phyloP scores from a whole-genome alignment of 2,329 filamentous ascomycete genomes.

The Fusarium clavum region DNA sequence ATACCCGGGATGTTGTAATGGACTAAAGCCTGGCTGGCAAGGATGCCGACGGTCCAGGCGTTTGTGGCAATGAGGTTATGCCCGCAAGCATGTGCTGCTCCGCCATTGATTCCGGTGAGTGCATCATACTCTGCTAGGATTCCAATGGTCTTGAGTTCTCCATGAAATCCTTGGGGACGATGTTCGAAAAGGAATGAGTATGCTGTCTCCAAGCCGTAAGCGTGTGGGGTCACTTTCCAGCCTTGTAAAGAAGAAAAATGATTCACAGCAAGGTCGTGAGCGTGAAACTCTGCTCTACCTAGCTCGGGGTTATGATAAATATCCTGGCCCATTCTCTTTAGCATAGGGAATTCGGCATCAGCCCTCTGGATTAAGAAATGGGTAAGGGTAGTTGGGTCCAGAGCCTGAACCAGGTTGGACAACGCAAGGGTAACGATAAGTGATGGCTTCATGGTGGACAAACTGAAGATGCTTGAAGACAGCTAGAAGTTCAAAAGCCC shows the following conservation, averaged over 20 bases:
- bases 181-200: neutral
- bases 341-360: neutral
- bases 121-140: neutral
- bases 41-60: neutral
- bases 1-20: neutral
- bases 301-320: neutral
- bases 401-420: neutral
- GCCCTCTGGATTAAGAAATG: neutral
- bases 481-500: neutral
- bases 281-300: neutral
- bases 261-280: neutral
- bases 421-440: neutral
- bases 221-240: neutral
- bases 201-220: neutral
- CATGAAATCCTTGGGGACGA: neutral
- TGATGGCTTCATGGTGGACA: neutral
- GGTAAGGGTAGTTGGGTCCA: neutral
- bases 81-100: neutral
- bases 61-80: neutral
- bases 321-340: neutral
- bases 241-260: neutral
- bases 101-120: neutral
- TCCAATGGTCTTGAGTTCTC: neutral
- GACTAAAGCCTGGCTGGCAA: neutral
- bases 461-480: neutral